These are phyloP conservation scores for Lagenidium giganteum DNA, from an alignment of 352 stramenopile species.

Conservation along the genomic window DNA sequence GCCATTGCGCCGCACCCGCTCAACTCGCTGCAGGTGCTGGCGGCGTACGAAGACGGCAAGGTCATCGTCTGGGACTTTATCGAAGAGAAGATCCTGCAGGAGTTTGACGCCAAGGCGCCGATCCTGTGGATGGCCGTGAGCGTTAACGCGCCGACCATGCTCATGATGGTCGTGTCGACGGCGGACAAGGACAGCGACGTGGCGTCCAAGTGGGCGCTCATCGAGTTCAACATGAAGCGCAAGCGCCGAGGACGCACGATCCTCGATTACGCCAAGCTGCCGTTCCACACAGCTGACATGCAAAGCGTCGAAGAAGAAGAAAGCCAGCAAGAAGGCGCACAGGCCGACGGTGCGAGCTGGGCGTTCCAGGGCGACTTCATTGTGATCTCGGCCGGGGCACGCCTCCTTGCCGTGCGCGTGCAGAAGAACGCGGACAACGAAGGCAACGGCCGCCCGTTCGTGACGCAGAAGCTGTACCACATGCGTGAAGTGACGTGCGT, in stretches of 20 bases:
- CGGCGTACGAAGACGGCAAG: slow-evolving; percentile 58
- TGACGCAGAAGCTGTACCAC: slow-evolving; percentile 39
- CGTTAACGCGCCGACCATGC: slow-evolving; percentile 39
- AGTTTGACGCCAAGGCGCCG: slow-evolving; percentile 35
- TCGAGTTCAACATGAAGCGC: slow-evolving; percentile 75
- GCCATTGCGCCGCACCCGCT: slow-evolving; percentile 64
- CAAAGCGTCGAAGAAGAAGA: slow-evolving; percentile 23
- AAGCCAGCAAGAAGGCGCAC: no score
- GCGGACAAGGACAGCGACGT: neutral
- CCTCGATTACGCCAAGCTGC: slow-evolving; percentile 34
- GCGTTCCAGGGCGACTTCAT: slow-evolving; percentile 48
- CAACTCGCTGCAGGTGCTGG: slow-evolving; percentile 64
- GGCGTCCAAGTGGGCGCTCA: slow-evolving; percentile 37
- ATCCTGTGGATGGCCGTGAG: slow-evolving; percentile 75
- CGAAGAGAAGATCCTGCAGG: slow-evolving; percentile 57
- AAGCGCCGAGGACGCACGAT: slow-evolving; percentile 41
- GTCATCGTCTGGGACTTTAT: slow-evolving; percentile 75
- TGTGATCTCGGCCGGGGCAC: slow-evolving; percentile 29
- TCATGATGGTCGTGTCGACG: slow-evolving; percentile 46
- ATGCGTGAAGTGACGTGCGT: slow-evolving; percentile 52
- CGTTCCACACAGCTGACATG: slow-evolving; percentile 46
- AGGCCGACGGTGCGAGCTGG: no score
- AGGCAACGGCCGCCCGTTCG: slow-evolving; percentile 21
- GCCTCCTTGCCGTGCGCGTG: slow-evolving; percentile 39
- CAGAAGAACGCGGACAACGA: slow-evolving; percentile 22